These are phyloP conservation scores for Trypanosoma lewisi DNA, from an alignment of 208 protist genomes.

Conservation along the genomic window DNA sequence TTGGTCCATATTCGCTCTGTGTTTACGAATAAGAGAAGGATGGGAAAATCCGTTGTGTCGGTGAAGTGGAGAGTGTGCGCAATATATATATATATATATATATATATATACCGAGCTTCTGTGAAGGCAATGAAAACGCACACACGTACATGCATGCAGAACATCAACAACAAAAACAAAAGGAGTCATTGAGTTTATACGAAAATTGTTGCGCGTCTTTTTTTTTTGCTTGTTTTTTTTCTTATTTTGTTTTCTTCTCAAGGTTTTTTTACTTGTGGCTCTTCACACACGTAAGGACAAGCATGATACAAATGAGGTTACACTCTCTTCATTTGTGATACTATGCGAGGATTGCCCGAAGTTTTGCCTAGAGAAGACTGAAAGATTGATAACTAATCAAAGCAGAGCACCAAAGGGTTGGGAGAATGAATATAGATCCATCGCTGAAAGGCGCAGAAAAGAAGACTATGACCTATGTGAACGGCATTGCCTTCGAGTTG, in stretches of 20 bases:
- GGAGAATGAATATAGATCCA: constrained; percentile 47
- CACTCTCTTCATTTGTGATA: constrained; percentile 49
- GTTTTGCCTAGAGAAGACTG: constrained; percentile 56
- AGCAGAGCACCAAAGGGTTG: constrained; percentile 67
- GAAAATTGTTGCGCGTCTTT: background rate
- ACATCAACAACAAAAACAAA: background rate
- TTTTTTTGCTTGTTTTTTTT: background rate
- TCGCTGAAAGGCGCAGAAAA: constrained; percentile 44
- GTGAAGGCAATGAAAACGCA: too few species aligned
- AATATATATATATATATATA: too few species aligned
- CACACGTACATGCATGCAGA: background rate
- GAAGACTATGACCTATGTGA: constrained; percentile 58
- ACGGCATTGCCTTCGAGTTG: constrained; percentile 37
- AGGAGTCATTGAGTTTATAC: background rate
- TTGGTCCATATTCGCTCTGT: constrained; percentile 18
- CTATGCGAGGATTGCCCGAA: constrained; percentile 58
- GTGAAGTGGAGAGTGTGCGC: too few species aligned
- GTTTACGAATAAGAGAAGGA: background rate
- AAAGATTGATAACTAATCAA: constrained; percentile 50
- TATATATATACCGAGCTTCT: too few species aligned
- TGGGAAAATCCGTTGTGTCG: too few species aligned
- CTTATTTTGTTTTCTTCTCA: constrained; percentile 10
- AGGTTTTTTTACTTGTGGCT: constrained; percentile 9
- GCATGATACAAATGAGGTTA: constrained; percentile 39
- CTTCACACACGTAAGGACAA: constrained; percentile 25